Evolutionary conservation across 108 stramenopile genomes (phyloP), one percentile per base, ranked within the genome.

Genomic region (Skeletonema potamos): DNA sequence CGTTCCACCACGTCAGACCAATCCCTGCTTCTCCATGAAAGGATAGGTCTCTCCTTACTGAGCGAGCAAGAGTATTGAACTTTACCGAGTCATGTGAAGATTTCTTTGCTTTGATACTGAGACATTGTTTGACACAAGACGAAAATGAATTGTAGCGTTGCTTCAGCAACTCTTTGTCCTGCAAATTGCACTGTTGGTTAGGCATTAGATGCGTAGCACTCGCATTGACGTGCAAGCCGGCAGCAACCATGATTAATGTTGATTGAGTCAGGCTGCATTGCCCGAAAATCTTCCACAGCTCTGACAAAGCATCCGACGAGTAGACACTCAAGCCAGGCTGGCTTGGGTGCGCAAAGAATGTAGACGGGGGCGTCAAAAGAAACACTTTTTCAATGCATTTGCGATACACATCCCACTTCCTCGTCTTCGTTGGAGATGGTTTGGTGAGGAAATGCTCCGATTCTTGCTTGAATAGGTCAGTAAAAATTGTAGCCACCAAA

Each of bases 1-100:
- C 72, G 46, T 79, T 66, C 72, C 71, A 79, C 78, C 78, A 79
- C 20, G 37, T 56, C 15, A 79, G 41, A 10, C 70, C 78, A 57
- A 61, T 55, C 11, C 37, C 66, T 4, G 28, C 24, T 18, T 64
- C 78, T 11, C 54, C 44, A 17, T 67, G 51, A 27, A 43, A 62
- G 1, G 60, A 26, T 26, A 79, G 72, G 6, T 73, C 56, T 64
- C 78, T 68, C 48, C 54, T 48, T 2, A 79, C 78, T 34, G 18
- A 54, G n/a, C 60, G 32, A 37, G 66, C 61, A 33, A 79, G 65
- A 18, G n/a, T 27, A 58, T 68, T 13, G 54, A 73, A 63, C 8
- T 68, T 46, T 54, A 29, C 29, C 29, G 44, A 27, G 27, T 69
- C 18, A 2, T 43, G 54, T 1, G 24, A 29, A 11, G 44, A 12